Evolutionary conservation across 192 early-diverging fungal species (phyloP).

Genomic region (Obelidium mucronatum): DNA sequence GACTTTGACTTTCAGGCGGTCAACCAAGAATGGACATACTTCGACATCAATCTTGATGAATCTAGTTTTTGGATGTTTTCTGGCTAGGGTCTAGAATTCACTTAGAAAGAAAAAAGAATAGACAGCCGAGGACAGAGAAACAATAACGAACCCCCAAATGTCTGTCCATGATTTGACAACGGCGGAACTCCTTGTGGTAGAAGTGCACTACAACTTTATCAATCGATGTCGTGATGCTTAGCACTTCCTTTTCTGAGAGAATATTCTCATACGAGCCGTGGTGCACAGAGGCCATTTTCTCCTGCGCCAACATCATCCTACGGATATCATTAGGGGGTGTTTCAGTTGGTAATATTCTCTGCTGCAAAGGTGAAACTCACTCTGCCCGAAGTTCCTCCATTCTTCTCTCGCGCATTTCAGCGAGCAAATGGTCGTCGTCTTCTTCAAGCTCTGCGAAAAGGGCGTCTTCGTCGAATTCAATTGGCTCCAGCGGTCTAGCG

Average conservation of each 20-base stretch:
- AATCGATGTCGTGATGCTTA: slow-evolving; percentile 78
- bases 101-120: background rate
- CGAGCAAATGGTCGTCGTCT: slow-evolving; percentile 75
- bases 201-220: slow-evolving; percentile 84
- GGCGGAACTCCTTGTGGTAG: slow-evolving; percentile 89
- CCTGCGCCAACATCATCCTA: slow-evolving; percentile 69
- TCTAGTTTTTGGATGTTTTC: slow-evolving; percentile 81
- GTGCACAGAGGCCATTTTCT: slow-evolving; percentile 60
- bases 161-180: slow-evolving; percentile 92
- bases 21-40: slow-evolving; percentile 89
- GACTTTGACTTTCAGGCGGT: slow-evolving; percentile 84
- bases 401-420: slow-evolving; percentile 80
- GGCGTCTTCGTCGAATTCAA: slow-evolving; percentile 70
- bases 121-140: background rate
- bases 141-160: slow-evolving; percentile 71
- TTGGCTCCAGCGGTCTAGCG: slow-evolving; percentile 33
- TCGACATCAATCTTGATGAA: slow-evolving; percentile 91
- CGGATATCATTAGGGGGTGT: background rate
- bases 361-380: slow-evolving; percentile 53
- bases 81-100: slow-evolving; percentile 62
- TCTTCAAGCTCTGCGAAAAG: slow-evolving; percentile 85
- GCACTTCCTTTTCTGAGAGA: slow-evolving; percentile 80
- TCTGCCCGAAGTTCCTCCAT: slow-evolving; percentile 86
- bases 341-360: background rate
- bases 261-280: slow-evolving; percentile 84